These are phyloP conservation scores for Torulaspora delbrueckii DNA, from an alignment of 805 yeast genomes.

Conservation along the genomic window DNA sequence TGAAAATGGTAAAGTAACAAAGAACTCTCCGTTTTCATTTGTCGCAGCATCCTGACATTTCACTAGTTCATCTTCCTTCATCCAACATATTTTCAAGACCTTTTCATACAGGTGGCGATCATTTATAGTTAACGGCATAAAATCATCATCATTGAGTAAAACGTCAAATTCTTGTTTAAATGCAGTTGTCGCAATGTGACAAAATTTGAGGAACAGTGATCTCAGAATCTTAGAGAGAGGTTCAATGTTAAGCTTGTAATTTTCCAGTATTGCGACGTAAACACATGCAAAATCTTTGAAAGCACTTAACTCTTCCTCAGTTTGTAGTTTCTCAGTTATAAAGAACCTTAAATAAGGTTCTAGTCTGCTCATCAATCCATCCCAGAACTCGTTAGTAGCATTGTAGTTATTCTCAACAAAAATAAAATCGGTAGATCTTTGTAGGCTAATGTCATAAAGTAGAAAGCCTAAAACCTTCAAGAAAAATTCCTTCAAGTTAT, in stretches of 20 bases:
- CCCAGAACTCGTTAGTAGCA: conserved; percentile 67
- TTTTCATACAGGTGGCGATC: conserved; percentile 55
- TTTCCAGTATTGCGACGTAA: conserved; percentile 71
- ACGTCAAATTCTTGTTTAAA: conserved; percentile 59
- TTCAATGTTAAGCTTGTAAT: conserved; percentile 54
- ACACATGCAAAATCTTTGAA: conserved; percentile 63
- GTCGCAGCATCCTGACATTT: conserved; percentile 9
- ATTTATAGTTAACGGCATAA: conserved; percentile 76
- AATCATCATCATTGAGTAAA: conserved; percentile 71
- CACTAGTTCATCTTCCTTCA: conserved; percentile 43
- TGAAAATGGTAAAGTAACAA: conserved; percentile 78
- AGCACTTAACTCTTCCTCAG: conserved; percentile 44
- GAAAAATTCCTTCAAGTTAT: conserved; percentile 47
- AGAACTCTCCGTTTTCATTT: conserved; percentile 38
- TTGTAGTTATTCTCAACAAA: conserved; percentile 55
- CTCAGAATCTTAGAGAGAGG: conserved; percentile 61
- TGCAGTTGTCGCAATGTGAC: conserved; percentile 48
- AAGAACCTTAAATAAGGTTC: conserved; percentile 53
- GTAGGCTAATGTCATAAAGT: conserved; percentile 65
- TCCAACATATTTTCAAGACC: conserved; percentile 66
- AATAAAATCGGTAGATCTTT: conserved; percentile 56
- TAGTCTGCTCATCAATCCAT: conserved; percentile 54
- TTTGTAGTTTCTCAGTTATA: conserved; percentile 40
- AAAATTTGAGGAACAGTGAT: conserved; percentile 53
- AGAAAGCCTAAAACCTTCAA: conserved; percentile 69